Percentiles rank a stretch among this genome's conserved stretches.
Conservation (phyloP, 208 protist genomes). For the Crithidia fasciculata region DNA sequence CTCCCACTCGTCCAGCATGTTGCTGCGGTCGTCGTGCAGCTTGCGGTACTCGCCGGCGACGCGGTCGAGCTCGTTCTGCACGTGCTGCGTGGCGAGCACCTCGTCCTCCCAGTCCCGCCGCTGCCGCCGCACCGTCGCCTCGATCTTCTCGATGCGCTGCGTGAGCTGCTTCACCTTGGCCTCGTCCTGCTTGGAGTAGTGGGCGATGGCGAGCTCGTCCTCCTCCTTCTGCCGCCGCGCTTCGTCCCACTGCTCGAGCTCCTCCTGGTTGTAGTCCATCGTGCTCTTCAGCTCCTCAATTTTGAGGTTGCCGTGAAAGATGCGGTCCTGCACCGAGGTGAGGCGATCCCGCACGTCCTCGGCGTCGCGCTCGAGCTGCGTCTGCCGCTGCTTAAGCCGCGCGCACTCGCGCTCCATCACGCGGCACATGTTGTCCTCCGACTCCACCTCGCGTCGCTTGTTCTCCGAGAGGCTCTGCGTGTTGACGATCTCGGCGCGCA, state of each 20-base stretch:
- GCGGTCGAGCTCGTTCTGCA: slow-evolving; percentile 93
- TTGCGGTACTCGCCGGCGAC: slow-evolving; percentile 90
- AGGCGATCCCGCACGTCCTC: slow-evolving; percentile 73
- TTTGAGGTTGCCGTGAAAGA: slow-evolving; percentile 92
- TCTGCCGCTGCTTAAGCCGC: slow-evolving; percentile 62
- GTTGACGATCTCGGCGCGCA: slow-evolving; percentile 86
- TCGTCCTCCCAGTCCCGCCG: slow-evolving; percentile 69
- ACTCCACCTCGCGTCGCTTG: slow-evolving; percentile 92
- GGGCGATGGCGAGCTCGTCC: slow-evolving; percentile 89
- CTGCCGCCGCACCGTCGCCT: slow-evolving; percentile 56
- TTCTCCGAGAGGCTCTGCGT: slow-evolving; percentile 89
- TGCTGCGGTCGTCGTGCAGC: slow-evolving; percentile 87
- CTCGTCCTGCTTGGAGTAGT: slow-evolving; percentile 92
- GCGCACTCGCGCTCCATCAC: slow-evolving; percentile 89
- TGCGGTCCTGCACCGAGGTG: slow-evolving; percentile 76
- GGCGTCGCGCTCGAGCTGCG: slow-evolving; percentile 52
- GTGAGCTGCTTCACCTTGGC: slow-evolving; percentile 84
- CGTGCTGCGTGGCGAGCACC: slow-evolving; percentile 84
- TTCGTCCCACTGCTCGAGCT: slow-evolving; percentile 95
- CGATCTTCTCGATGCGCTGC: slow-evolving; percentile 80
- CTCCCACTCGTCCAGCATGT: slow-evolving; percentile 93
- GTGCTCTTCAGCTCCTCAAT: slow-evolving; percentile 90
- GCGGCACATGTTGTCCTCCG: slow-evolving; percentile 90
- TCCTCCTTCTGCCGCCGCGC: slow-evolving; percentile 94
- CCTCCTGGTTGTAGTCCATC: slow-evolving; percentile 95